A percentile compares a stretch with the other conserved stretches of the same genome.
These are phyloP conservation scores for Clonostachys chloroleuca DNA, from an alignment of 2,329 filamentous ascomycete species.

Conservation along the genomic window DNA sequence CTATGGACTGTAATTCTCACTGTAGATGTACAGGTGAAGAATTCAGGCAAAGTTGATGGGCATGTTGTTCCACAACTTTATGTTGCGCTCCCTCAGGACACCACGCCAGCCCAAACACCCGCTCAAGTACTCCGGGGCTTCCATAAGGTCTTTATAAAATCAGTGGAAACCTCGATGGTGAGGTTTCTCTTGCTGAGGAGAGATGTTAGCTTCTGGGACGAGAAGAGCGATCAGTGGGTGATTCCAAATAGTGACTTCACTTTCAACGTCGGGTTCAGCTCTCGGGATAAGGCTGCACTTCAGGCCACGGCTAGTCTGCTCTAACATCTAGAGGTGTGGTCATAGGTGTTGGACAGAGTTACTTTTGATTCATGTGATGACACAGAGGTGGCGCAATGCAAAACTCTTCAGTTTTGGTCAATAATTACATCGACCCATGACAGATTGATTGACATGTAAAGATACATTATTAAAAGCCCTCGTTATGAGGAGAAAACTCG, in stretches of 20 bases:
- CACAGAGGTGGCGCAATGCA: too few relatives aligned
- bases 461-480: too few relatives aligned
- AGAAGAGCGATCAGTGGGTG: conserved; percentile 56
- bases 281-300: not conserved
- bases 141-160: conserved; percentile 53
- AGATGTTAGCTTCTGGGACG: conserved; percentile 65
- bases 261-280: conserved; percentile 12
- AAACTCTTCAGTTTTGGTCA: too few relatives aligned
- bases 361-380: too few relatives aligned
- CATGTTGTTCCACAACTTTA: conserved; percentile 28
- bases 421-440: too few relatives aligned
- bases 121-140: conserved; percentile 59
- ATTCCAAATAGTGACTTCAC: conserved; percentile 11
- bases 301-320: too few relatives aligned
- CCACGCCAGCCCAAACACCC: conserved; percentile 45
- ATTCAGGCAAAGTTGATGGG: conserved; percentile 33
- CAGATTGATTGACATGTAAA: too few relatives aligned
- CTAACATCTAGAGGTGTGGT: too few relatives aligned
- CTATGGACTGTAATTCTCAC: conserved; percentile 43
- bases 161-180: conserved; percentile 41
- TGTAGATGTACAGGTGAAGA: conserved; percentile 34
- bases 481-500: too few relatives aligned
- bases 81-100: conserved; percentile 20
- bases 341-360: too few relatives aligned
- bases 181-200: conserved; percentile 52